These are phyloP conservation scores for Chytriomyces hyalinus DNA, from an alignment of 192 early-diverging fungal genomes.

Conservation along the genomic window DNA sequence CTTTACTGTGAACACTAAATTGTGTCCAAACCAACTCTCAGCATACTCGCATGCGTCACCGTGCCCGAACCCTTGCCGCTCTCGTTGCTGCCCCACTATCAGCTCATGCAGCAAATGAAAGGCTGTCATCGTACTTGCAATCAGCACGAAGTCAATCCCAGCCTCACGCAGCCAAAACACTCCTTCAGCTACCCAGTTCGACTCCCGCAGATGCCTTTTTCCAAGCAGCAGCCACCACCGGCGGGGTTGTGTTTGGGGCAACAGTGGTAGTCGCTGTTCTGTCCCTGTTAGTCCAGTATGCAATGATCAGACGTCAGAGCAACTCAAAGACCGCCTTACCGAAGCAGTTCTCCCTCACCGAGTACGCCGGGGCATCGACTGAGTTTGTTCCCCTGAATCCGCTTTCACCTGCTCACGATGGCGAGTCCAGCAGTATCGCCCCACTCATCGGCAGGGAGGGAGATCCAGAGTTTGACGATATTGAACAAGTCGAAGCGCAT, in stretches of 20 bases:
- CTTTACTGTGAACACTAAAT: too few relatives aligned
- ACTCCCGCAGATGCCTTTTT: not conserved
- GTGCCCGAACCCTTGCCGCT: too few relatives aligned
- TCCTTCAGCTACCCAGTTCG: too few relatives aligned
- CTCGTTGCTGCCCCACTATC: too few relatives aligned
- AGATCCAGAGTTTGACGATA: constrained; percentile 18
- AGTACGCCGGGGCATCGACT: not conserved
- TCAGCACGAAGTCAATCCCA: too few relatives aligned
- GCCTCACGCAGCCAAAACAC: too few relatives aligned
- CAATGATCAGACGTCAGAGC: not conserved
- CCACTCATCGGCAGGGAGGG: not conserved
- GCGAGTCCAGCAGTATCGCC: not conserved
- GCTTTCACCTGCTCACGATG: not conserved
- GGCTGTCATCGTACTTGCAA: too few relatives aligned
- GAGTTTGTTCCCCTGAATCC: not conserved
- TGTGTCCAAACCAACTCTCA: too few relatives aligned
- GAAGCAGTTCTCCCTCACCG: not conserved
- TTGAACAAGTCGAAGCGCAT: constrained; percentile 13
- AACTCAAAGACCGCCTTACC: not conserved
- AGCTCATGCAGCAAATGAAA: too few relatives aligned
- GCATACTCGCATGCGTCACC: too few relatives aligned
- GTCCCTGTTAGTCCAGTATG: not conserved
- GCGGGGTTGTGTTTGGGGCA: not conserved
- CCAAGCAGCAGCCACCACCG: not conserved
- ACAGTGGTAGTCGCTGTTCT: not conserved